A percentile compares a stretch with the other conserved stretches of the same genome.
phyloP scores from a whole-genome alignment of 2,329 filamentous ascomycete genomes.

The Monilinia polystroma region DNA sequence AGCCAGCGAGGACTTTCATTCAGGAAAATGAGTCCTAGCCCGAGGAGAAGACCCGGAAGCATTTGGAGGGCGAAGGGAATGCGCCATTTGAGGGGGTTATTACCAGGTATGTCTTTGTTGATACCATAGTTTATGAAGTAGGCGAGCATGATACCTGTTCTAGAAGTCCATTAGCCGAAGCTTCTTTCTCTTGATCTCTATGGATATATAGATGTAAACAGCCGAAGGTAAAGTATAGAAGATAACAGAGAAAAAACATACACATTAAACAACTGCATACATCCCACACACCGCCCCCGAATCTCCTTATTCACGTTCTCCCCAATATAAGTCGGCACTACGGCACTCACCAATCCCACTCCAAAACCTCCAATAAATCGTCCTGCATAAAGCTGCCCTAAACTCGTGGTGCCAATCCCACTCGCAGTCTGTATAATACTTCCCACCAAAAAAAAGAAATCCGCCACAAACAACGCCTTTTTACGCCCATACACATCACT shows the following conservation, averaged over 20 bases:
- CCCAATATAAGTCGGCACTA: slow-evolving; percentile 28
- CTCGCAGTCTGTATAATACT: slow-evolving; percentile 23
- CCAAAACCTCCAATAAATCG: slow-evolving; percentile 27
- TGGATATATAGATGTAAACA: neutral
- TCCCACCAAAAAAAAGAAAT: slow-evolving; percentile 23
- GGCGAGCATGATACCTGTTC: slow-evolving; percentile 25
- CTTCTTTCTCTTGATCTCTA: neutral
- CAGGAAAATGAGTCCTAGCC: slow-evolving; percentile 60
- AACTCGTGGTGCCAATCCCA: slow-evolving; percentile 21
- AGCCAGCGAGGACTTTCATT: slow-evolving; percentile 63
- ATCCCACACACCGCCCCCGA: slow-evolving; percentile 25
- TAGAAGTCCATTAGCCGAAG: neutral
- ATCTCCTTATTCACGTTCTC: slow-evolving; percentile 26
- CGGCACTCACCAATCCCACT: slow-evolving; percentile 25
- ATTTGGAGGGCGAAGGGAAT: slow-evolving; percentile 63
- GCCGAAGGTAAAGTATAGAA: neutral
- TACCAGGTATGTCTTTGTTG: slow-evolving; percentile 11
- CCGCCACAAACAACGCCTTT: slow-evolving; percentile 22
- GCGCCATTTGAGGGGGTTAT: slow-evolving; percentile 43
- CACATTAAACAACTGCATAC: slow-evolving; percentile 28
- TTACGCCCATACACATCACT: slow-evolving; percentile 38
- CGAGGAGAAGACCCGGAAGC: slow-evolving; percentile 59
- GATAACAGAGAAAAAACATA: slow-evolving; percentile 9
- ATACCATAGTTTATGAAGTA: slow-evolving; percentile 25
- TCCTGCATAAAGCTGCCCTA: slow-evolving; percentile 22